Conservation (phyloP, 805 yeast genomes). For the Kazachstania psychrophila region DNA sequence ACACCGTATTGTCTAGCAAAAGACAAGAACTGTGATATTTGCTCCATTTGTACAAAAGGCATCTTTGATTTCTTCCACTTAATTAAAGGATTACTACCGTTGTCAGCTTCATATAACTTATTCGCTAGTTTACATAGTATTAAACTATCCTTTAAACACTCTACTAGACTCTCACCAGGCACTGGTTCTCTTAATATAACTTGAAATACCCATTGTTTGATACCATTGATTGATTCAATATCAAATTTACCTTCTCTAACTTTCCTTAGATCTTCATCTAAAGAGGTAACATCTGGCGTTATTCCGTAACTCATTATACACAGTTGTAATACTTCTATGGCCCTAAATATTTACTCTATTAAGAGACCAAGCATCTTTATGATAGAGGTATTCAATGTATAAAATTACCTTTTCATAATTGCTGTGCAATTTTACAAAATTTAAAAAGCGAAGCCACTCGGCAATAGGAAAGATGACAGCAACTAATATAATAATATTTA, state of each 20-base stretch:
- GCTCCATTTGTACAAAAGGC: slow-evolving; percentile 80
- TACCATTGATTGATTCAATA: slow-evolving; percentile 30
- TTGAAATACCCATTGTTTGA: slow-evolving; percentile 47
- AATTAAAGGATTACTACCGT: slow-evolving; percentile 19
- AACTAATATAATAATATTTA: too few relatives aligned
- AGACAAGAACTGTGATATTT: slow-evolving; percentile 59
- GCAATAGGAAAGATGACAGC: too few relatives aligned
- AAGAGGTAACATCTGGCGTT: slow-evolving; percentile 41
- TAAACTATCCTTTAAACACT: slow-evolving; percentile 52
- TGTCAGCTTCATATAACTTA: slow-evolving; percentile 34
- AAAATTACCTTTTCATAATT: too few relatives aligned
- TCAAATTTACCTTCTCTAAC: slow-evolving; percentile 48
- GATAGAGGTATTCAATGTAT: too few relatives aligned
- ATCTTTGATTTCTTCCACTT: slow-evolving; percentile 53
- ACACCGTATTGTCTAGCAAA: slow-evolving; percentile 58
- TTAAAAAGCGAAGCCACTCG: too few relatives aligned
- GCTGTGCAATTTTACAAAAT: too few relatives aligned
- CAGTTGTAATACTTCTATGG: too few relatives aligned
- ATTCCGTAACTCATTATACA: slow-evolving; percentile 17
- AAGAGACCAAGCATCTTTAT: too few relatives aligned
- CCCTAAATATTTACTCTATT: too few relatives aligned
- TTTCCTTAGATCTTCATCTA: slow-evolving; percentile 51
- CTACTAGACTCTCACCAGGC: slow-evolving; percentile 34
- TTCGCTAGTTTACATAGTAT: slow-evolving; percentile 37
- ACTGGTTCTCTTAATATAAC: slow-evolving; percentile 29